A percentile compares a stretch with the other conserved stretches of the same genome.
phyloP scores from a whole-genome alignment of 768 basidiomycete genomes.

The Hypsizygus marmoreus region DNA sequence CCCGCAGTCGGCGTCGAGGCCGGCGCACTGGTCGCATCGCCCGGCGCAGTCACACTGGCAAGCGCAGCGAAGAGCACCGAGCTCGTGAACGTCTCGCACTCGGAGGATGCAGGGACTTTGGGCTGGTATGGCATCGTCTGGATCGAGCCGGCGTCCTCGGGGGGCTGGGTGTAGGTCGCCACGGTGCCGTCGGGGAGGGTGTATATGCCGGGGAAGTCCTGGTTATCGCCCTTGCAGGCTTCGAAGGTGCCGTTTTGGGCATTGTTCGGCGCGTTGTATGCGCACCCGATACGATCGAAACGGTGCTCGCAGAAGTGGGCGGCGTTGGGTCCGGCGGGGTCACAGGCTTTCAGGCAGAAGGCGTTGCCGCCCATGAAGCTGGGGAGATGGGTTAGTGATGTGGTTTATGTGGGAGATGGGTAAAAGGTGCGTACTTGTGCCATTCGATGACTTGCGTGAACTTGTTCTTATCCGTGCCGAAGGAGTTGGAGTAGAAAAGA shows the following conservation, averaged over 20 bases:
- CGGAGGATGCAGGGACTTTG: constrained; percentile 36
- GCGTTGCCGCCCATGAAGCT: constrained; percentile 70
- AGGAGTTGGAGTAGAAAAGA: constrained; percentile 63
- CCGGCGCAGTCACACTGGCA: constrained; percentile 15
- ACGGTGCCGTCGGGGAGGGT: constrained; percentile 36
- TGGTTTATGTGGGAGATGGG: background rate
- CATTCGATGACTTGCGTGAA: constrained; percentile 65
- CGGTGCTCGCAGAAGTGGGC: constrained; percentile 68
- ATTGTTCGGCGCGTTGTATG: constrained; percentile 69
- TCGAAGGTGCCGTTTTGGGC: constrained; percentile 63
- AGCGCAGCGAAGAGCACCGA: constrained; percentile 30
- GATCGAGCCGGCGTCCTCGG: constrained; percentile 38
- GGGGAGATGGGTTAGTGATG: constrained; percentile 2
- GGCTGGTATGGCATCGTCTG: constrained; percentile 39
- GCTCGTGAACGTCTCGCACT: constrained; percentile 34
- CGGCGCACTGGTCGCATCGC: background rate
- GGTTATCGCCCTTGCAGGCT: constrained; percentile 66
- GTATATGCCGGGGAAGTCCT: constrained; percentile 58
- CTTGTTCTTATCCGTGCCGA: constrained; percentile 40
- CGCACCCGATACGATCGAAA: constrained; percentile 74
- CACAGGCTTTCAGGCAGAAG: constrained; percentile 78
- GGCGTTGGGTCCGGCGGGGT: constrained; percentile 53
- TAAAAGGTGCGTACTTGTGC: constrained; percentile 51
- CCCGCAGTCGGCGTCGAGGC: constrained; percentile 2
- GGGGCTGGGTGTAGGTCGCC: constrained; percentile 43